phyloP scores from a whole-genome alignment of 1,284 basidiomycete species.

The Agaricales sp. region DNA sequence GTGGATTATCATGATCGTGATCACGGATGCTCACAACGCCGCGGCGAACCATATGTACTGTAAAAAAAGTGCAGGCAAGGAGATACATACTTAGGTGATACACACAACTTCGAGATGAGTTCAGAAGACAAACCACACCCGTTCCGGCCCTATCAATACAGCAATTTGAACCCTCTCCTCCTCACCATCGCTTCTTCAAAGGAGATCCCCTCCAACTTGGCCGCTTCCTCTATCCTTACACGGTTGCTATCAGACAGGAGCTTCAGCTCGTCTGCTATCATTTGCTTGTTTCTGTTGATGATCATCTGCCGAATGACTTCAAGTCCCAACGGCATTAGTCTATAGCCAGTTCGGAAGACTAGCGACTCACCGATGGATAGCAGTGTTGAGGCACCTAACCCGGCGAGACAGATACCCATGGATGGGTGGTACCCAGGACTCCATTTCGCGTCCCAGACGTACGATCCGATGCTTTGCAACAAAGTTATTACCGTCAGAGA shows the following conservation, averaged over 20 bases:
- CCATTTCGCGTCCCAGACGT: slow-evolving; percentile 40
- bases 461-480: slow-evolving; percentile 33
- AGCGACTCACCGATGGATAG: slow-evolving; percentile 4
- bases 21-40: too few relatives aligned
- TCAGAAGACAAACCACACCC: too few relatives aligned
- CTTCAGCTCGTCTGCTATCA: slow-evolving; percentile 33
- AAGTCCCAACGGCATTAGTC: too few relatives aligned
- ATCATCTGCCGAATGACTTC: slow-evolving; percentile 38
- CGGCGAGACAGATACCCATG: slow-evolving; percentile 34
- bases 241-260: slow-evolving; percentile 29
- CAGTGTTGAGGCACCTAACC: slow-evolving; percentile 20
- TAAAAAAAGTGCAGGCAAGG: too few relatives aligned
- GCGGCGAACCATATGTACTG: too few relatives aligned
- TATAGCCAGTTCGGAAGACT: too few relatives aligned
- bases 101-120: too few relatives aligned
- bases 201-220: slow-evolving; percentile 36
- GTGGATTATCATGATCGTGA: too few relatives aligned
- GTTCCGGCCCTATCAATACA: slow-evolving; percentile 30
- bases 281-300: slow-evolving; percentile 29
- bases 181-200: slow-evolving; percentile 40
- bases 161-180: slow-evolving; percentile 36
- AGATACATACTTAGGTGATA: too few relatives aligned
- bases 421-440: slow-evolving; percentile 40
- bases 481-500: not conserved
- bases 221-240: slow-evolving; percentile 36